phyloP scores from a whole-genome alignment of 306 rosid species.

The barrel medic (Medicago truncatula) region MtrunA17r5.0-ANR NC_053045.1:3273001-3273500 shows the following conservation, averaged over 20 bases:
- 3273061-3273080: slow-evolving; percentile 45
- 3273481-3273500: slow-evolving; percentile 71
- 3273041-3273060: slow-evolving; percentile 30
- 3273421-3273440: slow-evolving; percentile 85
- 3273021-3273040: slow-evolving; percentile 40
- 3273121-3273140: slow-evolving; percentile 35
- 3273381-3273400: slow-evolving; percentile 79
- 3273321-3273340: slow-evolving; percentile 50
- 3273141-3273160: slow-evolving; percentile 40
- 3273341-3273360: slow-evolving; percentile 53
- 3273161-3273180: slow-evolving; percentile 27
- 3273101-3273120: slow-evolving; percentile 43
- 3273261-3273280: slow-evolving; percentile 48
- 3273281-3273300: slow-evolving; percentile 47
- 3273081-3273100: slow-evolving; percentile 39
- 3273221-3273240: slow-evolving; percentile 37
- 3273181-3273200: slow-evolving; percentile 41
- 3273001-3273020: slow-evolving; percentile 44
- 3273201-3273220: slow-evolving; percentile 42
- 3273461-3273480: slow-evolving; percentile 84
- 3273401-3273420: slow-evolving; percentile 78
- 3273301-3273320: slow-evolving; percentile 49
- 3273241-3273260: slow-evolving; percentile 45
- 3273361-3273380: slow-evolving; percentile 71
- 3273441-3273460: slow-evolving; percentile 89